Evolutionary conservation across 805 yeast species (phyloP).

Genomic region (Yamadazyma ubonensis): DNA sequence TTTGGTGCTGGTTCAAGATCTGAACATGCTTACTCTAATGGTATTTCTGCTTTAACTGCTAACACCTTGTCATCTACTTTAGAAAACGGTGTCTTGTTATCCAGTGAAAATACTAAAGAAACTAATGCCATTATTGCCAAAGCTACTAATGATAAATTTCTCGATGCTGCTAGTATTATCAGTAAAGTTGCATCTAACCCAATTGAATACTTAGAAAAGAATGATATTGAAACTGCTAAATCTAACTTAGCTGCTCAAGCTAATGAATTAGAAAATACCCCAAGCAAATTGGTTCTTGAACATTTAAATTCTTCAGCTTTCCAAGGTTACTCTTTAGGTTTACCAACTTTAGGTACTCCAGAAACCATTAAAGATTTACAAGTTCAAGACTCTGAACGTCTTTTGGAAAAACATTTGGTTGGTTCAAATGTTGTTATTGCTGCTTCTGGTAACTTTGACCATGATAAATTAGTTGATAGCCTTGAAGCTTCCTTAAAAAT

Average conservation of each 20-base stretch:
- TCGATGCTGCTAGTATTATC: conserved; percentile 53
- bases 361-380: conserved; percentile 63
- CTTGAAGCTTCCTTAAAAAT: conserved; percentile 53
- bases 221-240: conserved; percentile 49
- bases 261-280: conserved; percentile 53
- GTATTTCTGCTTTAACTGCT: conserved; percentile 68
- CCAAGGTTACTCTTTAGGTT: conserved; percentile 79
- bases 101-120: conserved; percentile 60
- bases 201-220: conserved; percentile 38
- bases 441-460: conserved; percentile 67
- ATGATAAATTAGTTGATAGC: conserved; percentile 66
- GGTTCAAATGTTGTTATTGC: conserved; percentile 68
- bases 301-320: conserved; percentile 81
- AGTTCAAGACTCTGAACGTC: conserved; percentile 54
- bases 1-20: conserved; percentile 76
- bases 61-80: conserved; percentile 44
- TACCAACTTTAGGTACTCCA: conserved; percentile 73
- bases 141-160: conserved; percentile 48
- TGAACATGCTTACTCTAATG: conserved; percentile 80
- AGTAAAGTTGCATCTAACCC: conserved; percentile 43
- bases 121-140: conserved; percentile 60
- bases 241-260: conserved; percentile 46
- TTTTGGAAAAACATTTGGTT: conserved; percentile 56
- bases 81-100: conserved; percentile 55
- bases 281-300: conserved; percentile 60